Percentiles rank a stretch among this genome's conserved stretches.
phyloP scores from a whole-genome alignment of 1,284 basidiomycete genomes.

The Trichosporon faecale region DNA sequence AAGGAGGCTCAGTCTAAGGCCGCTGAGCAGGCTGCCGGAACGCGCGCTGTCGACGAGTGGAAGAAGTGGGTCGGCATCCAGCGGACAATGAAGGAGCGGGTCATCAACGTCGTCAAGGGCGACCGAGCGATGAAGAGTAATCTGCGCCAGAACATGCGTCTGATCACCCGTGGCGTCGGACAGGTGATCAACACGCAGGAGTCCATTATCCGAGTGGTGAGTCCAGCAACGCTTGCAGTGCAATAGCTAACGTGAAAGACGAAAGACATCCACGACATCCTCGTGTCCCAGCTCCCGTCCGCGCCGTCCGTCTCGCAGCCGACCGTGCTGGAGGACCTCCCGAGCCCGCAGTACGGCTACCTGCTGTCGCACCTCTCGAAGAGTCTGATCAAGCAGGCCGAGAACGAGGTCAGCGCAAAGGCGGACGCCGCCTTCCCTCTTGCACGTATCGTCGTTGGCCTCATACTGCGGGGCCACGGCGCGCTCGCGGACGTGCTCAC shows the following conservation, averaged over 20 bases:
- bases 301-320: conserved; percentile 51
- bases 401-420: conserved; percentile 88
- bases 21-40: conserved; percentile 15
- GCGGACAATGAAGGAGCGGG: conserved; percentile 66
- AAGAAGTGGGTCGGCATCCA: conserved; percentile 61
- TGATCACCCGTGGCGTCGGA: conserved; percentile 86
- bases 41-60: conserved; percentile 64
- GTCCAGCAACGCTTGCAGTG: conserved; percentile 22
- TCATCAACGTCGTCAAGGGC: conserved; percentile 67
- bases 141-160: conserved; percentile 64
- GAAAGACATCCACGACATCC: conserved; percentile 61
- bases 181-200: conserved; percentile 78
- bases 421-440: conserved; percentile 79
- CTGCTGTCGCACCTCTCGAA: conserved; percentile 84
- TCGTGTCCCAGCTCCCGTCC: conserved; percentile 49
- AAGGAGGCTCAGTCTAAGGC: conserved; percentile 23
- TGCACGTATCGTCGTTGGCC: conserved; percentile 68
- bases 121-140: conserved; percentile 56
- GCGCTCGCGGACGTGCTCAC: conserved; percentile 73
- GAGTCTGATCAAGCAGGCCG: conserved; percentile 84
- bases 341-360: conserved; percentile 60
- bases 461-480: conserved; percentile 61
- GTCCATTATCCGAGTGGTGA: conserved; percentile 64
- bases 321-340: conserved; percentile 42
- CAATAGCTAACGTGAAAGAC: conserved; percentile 55